Percentiles rank a stretch among this genome's conserved stretches.
Evolutionary conservation across 108 stramenopile species (phyloP).

Genomic region (Craspedostauros australis): DNA sequence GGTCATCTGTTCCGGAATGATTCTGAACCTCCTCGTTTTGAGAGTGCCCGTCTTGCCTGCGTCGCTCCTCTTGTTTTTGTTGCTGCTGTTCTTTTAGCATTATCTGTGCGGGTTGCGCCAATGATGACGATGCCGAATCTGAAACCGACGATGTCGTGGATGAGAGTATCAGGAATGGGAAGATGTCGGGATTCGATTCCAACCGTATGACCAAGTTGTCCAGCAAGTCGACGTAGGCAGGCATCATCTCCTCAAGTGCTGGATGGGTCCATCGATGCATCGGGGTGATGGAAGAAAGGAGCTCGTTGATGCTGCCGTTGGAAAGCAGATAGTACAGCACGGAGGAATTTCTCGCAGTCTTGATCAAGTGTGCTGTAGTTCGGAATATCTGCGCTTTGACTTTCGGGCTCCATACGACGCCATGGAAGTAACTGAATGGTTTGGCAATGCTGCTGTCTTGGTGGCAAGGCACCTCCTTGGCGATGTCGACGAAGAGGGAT

Average conservation of each 20-base stretch:
- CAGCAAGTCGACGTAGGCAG: conserved; percentile 62
- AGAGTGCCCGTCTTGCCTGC: no score
- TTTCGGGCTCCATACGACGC: conserved; percentile 53
- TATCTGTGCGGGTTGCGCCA: no score
- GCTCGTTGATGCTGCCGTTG: conserved; percentile 76
- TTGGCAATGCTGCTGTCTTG: conserved; percentile 3
- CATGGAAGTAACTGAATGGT: conserved; percentile 28
- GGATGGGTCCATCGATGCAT: conserved; percentile 65
- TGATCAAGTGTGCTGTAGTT: conserved; percentile 51
- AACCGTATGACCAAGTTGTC: conserved; percentile 57
- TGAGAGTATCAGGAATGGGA: conserved; percentile 40
- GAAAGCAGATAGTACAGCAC: conserved; percentile 70
- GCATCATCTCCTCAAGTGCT: conserved; percentile 69
- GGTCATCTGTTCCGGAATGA: no score
- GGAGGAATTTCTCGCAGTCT: conserved; percentile 42
- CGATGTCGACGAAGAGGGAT: conserved; percentile 65
- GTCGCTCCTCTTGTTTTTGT: no score
- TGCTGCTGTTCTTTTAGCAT: no score
- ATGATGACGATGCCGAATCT: no score
- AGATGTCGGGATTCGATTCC: conserved; percentile 38
- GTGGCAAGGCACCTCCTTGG: conserved; percentile 31
- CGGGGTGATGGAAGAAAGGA: conserved; percentile 61
- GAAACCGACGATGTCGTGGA: no score
- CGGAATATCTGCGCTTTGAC: conserved; percentile 75
- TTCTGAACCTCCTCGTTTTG: no score